These are phyloP conservation scores for Pseudisothecium myosuroides DNA, from an alignment of 225 moss, liverwort and hornwort genomes.

Conservation along the genomic window DNA sequence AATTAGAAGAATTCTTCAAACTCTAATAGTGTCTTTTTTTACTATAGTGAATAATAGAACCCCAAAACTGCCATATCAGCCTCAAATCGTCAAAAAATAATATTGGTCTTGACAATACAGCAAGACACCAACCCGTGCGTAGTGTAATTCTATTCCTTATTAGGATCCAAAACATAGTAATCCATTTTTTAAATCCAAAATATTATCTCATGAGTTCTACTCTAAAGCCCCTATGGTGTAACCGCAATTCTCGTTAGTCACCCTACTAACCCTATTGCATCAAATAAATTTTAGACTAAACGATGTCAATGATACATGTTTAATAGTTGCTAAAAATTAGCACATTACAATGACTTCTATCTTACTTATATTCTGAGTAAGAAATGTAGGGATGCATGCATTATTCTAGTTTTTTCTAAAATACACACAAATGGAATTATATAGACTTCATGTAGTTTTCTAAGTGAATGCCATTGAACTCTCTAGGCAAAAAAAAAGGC, in stretches of 20 bases:
- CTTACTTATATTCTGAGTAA: not conserved
- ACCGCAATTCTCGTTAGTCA: not conserved
- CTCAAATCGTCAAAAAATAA: not conserved
- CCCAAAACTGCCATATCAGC: not conserved
- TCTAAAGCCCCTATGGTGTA: not conserved
- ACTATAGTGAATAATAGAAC: accelerated
- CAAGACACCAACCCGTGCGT: accelerated
- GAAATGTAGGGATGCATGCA: not conserved
- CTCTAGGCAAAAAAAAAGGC: accelerated
- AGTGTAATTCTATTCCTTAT: not conserved
- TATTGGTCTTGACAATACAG: not conserved
- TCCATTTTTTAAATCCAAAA: not conserved
- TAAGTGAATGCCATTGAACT: not conserved
- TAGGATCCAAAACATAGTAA: accelerated
- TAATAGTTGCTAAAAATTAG: no score
- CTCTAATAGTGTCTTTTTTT: accelerated
- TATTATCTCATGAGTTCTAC: accelerated
- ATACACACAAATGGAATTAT: no score
- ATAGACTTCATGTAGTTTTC: not conserved
- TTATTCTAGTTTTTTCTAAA: no score
- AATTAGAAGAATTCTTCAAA: not conserved
- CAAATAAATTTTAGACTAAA: not conserved
- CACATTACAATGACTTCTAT: not conserved
- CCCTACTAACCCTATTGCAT: accelerated
- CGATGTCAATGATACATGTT: not conserved